These are phyloP conservation scores for Aulographum hederae DNA, from an alignment of 2,329 filamentous ascomycete species.

Conservation along the genomic window DNA sequence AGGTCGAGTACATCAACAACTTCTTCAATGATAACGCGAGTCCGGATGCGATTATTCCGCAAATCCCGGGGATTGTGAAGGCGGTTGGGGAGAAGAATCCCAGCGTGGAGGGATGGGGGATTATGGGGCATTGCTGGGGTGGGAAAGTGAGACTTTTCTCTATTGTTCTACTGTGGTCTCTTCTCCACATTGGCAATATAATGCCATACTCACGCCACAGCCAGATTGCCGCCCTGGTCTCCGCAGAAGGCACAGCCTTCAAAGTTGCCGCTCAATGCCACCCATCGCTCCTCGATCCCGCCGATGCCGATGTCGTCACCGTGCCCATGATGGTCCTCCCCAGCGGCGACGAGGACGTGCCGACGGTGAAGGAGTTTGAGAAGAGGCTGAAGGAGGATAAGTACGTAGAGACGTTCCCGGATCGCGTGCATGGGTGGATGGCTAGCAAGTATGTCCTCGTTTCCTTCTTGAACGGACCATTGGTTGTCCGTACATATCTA, in stretches of 20 bases:
- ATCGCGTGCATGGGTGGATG: conserved; percentile 3
- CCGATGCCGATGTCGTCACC: background rate
- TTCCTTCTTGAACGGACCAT: background rate
- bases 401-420: conserved; percentile 2
- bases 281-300: conserved; percentile 1
- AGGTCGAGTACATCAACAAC: conserved; percentile 1
- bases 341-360: conserved; percentile 1
- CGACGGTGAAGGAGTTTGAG: background rate
- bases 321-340: conserved; percentile 1
- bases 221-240: background rate
- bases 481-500: background rate
- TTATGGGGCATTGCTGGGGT: conserved; percentile 2
- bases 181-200: background rate
- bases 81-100: conserved; percentile 1
- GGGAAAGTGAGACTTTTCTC: background rate
- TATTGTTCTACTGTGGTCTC: background rate
- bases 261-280: conserved; percentile 2
- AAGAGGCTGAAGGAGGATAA: conserved; percentile 1
- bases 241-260: background rate
- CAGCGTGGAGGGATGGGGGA: conserved; percentile 1
- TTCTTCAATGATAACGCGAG: conserved; percentile 1
- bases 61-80: background rate
- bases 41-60: conserved; percentile 1
- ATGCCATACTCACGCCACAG: background rate
- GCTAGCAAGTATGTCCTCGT: conserved; percentile 1